These are phyloP conservation scores for Suillus plorans DNA, from an alignment of 768 basidiomycete genomes.

Conservation along the genomic window DNA sequence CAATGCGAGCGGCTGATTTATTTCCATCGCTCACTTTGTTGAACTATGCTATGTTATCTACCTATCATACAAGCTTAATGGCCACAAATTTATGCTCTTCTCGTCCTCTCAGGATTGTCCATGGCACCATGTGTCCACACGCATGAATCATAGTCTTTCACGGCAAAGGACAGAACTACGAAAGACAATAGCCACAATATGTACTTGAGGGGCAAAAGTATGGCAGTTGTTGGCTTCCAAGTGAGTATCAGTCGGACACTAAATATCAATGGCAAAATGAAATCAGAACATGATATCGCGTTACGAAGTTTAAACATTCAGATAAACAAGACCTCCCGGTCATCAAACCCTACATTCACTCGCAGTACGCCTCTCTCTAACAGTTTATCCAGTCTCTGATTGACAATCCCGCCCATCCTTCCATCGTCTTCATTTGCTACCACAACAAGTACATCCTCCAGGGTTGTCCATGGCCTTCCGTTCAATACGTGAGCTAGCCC, in stretches of 20 bases:
- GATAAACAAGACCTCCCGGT: conserved; percentile 24
- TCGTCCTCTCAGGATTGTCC: not conserved
- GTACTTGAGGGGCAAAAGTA: not conserved
- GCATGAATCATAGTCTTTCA: not conserved
- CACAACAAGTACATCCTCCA: conserved; percentile 28
- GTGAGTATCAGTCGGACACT: not conserved
- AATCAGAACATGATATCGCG: not conserved
- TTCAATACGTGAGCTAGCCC: conserved; percentile 26
- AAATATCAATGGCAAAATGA: not conserved
- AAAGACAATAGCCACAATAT: not conserved
- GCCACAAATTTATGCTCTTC: not conserved
- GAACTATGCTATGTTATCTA: not conserved
- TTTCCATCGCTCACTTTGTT: not conserved
- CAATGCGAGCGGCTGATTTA: conserved; percentile 9
- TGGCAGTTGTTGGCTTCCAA: not conserved
- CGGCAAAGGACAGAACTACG: not conserved
- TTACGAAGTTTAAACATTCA: not conserved
- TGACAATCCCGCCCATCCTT: conserved; percentile 24
- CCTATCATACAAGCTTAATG: not conserved
- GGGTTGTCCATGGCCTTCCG: conserved; percentile 18
- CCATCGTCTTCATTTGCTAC: conserved; percentile 31
- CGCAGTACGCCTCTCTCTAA: conserved; percentile 27
- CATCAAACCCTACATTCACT: conserved; percentile 32
- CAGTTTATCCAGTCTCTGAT: conserved; percentile 20
- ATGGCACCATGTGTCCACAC: not conserved